Evolutionary conservation across 176 grass and related monocot species (phyloP).

Genomic region (Chrysopogon serrulatus): DNA sequence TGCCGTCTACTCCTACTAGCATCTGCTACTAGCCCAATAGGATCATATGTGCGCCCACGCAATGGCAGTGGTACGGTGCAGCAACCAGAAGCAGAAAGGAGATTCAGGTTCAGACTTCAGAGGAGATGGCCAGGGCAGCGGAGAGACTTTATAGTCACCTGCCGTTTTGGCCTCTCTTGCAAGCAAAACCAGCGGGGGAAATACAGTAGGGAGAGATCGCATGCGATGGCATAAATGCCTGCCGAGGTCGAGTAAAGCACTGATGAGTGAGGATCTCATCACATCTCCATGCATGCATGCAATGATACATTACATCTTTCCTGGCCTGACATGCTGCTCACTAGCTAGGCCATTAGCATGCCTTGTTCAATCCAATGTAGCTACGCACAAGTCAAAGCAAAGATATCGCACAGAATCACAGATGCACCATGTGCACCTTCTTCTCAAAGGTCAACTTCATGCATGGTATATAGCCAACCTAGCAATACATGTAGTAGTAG

Average conservation of each 20-base stretch:
- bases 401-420: background rate
- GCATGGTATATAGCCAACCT: background rate
- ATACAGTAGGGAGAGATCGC: too few relatives aligned
- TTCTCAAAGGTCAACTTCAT: conserved; percentile 24
- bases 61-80: background rate
- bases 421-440: background rate
- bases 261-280: conserved; percentile 24
- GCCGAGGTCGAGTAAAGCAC: background rate
- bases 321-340: conserved; percentile 26
- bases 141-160: background rate
- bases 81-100: background rate
- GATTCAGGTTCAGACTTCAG: background rate
- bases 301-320: conserved; percentile 33
- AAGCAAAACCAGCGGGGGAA: conserved; percentile 18
- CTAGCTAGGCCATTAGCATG: conserved; percentile 1
- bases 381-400: conserved; percentile 24
- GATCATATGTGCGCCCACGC: background rate
- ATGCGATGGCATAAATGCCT: conserved; percentile 11
- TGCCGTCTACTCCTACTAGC: background rate
- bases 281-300: conserved; percentile 16
- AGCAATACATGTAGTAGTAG: background rate
- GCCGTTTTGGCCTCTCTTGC: conserved; percentile 17
- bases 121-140: background rate
- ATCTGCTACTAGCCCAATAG: background rate
- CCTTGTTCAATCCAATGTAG: background rate